A percentile compares a stretch with the other conserved stretches of the same genome.
Evolutionary conservation across 1,284 basidiomycete genomes (phyloP).

Genomic region (Cryptococcus amylolentus): DNA sequence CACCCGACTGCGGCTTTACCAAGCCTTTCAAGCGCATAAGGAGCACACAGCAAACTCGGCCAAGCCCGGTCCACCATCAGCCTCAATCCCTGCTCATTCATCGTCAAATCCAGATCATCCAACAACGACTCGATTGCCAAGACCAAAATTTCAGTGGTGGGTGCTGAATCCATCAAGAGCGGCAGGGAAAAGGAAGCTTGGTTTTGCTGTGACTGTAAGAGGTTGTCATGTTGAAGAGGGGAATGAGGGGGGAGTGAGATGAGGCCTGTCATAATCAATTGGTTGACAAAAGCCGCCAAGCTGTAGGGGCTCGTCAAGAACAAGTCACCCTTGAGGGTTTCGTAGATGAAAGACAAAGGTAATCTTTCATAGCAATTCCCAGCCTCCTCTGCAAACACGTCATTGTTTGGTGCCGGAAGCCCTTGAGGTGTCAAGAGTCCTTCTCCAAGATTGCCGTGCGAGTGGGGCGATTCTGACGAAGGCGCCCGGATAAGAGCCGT

Average conservation of each 20-base stretch:
- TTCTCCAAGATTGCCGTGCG: conserved; percentile 12
- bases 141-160: conserved; percentile 67
- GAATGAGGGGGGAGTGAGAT: conserved; percentile 3
- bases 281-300: conserved; percentile 58
- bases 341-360: conserved; percentile 59
- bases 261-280: conserved; percentile 62
- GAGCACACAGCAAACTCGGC: conserved; percentile 67
- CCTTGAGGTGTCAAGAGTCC: conserved; percentile 13
- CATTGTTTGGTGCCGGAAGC: not conserved
- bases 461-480: conserved; percentile 24
- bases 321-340: conserved; percentile 62
- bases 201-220: conserved; percentile 3
- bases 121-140: conserved; percentile 68
- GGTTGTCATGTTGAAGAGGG: not conserved
- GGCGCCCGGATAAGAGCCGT: conserved; percentile 34
- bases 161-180: conserved; percentile 64
- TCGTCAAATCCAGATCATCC: conserved; percentile 63
- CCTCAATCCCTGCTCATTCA: conserved; percentile 68
- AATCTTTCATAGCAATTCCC: conserved; percentile 60
- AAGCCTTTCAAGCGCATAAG: conserved; percentile 56
- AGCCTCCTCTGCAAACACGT: conserved; percentile 22
- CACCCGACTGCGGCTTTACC: conserved; percentile 53
- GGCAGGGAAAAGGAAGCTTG: conserved; percentile 60
- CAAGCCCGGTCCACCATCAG: conserved; percentile 63
- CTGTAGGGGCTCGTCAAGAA: conserved; percentile 57